Conservation (phyloP, 1,139 yeast species). For the Dujonia santamariae region DNA sequence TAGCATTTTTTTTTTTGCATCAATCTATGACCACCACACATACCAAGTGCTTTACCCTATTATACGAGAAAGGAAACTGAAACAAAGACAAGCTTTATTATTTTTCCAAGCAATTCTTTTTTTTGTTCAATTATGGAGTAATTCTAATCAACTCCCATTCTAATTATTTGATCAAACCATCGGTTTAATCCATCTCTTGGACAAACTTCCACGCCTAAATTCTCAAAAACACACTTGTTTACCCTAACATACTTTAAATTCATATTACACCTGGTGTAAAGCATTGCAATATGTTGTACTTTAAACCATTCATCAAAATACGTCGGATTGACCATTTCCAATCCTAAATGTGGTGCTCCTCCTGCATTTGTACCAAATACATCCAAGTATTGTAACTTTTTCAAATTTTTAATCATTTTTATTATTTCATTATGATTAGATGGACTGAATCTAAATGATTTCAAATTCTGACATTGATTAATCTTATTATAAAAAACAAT, state of each 20-base stretch:
- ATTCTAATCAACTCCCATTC: conserved; percentile 11
- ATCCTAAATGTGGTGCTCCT: conserved; percentile 54
- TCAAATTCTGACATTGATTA: conserved; percentile 18
- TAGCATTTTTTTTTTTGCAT: too few species aligned
- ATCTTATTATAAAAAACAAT: conserved; percentile 15
- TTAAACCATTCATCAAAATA: conserved; percentile 57
- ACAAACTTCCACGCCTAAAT: conserved; percentile 17
- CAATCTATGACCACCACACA: too few species aligned
- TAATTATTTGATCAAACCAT: conserved; percentile 37
- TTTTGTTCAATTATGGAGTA: too few species aligned
- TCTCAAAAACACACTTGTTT: conserved; percentile 33
- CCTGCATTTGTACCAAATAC: conserved; percentile 52
- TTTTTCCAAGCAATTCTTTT: too few species aligned
- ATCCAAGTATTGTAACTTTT: conserved; percentile 35
- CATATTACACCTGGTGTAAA: conserved; percentile 25
- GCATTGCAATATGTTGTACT: conserved; percentile 51
- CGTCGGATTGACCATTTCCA: conserved; percentile 53
- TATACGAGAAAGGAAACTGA: too few species aligned
- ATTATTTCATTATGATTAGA: conserved; percentile 25
- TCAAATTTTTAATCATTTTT: conserved; percentile 22
- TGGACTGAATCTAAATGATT: conserved; percentile 40
- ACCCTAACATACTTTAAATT: conserved; percentile 43
- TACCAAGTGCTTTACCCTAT: too few species aligned
- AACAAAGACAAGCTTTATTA: too few species aligned
- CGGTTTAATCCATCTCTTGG: conserved; percentile 42